These are phyloP conservation scores for Annona squamosa DNA, from an alignment of 164 flowering plant genomes.

Conservation along the genomic window DNA sequence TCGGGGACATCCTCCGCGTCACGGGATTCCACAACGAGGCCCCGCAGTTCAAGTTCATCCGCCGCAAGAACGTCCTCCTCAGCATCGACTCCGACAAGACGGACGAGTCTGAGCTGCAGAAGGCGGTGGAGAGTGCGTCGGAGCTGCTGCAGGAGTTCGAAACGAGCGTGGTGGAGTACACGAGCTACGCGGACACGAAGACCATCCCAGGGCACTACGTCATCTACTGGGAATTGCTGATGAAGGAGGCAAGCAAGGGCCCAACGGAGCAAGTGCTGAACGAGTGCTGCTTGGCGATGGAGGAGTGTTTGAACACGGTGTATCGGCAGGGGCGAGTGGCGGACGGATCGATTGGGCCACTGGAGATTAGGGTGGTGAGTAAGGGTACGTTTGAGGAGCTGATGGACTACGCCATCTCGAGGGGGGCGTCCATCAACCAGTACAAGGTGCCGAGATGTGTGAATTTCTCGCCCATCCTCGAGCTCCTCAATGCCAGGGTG, in stretches of 20 bases:
- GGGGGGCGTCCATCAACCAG: constrained; percentile 80
- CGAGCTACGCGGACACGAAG: constrained; percentile 62
- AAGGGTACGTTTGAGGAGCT: constrained; percentile 73
- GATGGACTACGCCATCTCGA: constrained; percentile 77
- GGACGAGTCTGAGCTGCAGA: constrained; percentile 68
- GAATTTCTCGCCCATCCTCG: constrained; percentile 55
- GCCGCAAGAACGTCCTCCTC: constrained; percentile 60
- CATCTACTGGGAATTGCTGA: constrained; percentile 59
- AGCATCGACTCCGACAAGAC: constrained; percentile 80
- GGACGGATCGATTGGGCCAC: constrained; percentile 59
- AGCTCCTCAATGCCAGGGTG: constrained; percentile 61
- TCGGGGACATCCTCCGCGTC: constrained; percentile 64
- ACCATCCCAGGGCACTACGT: constrained; percentile 78
- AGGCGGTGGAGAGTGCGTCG: constrained; percentile 47
- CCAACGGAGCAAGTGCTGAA: constrained; percentile 34
- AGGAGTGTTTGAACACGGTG: constrained; percentile 66
- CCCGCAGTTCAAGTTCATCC: constrained; percentile 53
- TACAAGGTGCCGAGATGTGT: constrained; percentile 81
- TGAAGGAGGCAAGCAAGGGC: constrained; percentile 23
- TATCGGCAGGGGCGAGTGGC: constrained; percentile 66
- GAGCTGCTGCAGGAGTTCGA: constrained; percentile 28
- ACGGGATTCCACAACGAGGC: constrained; percentile 61
- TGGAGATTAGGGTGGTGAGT: constrained; percentile 65
- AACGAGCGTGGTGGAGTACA: constrained; percentile 63
- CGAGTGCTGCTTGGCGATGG: constrained; percentile 63